A percentile compares a stretch with the other conserved stretches of the same genome.
Conservation (phyloP, 345 rosid species). For the Citrus mangshanensis region DNA sequence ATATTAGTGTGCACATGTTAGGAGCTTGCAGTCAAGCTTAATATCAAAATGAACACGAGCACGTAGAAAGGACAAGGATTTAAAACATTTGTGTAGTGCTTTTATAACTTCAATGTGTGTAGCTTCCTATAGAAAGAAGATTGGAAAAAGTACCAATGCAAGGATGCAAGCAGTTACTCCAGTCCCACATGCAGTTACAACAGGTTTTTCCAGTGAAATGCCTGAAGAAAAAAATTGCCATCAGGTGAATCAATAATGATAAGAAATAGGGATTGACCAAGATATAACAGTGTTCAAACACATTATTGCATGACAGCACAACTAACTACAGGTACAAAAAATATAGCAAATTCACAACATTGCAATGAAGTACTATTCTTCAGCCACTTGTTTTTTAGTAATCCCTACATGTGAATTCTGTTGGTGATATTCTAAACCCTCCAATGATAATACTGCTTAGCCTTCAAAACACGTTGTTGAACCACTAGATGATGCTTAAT, state of each 20-base stretch:
- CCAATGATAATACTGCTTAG: not conserved
- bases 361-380: not conserved
- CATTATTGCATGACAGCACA: not conserved
- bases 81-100: not conserved
- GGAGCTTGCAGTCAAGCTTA: no score
- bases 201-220: constrained; percentile 71
- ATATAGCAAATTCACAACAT: not conserved
- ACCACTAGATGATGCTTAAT: not conserved
- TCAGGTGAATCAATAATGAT: no score
- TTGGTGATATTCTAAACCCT: not conserved
- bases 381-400: not conserved
- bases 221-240: constrained; percentile 39
- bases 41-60: not conserved
- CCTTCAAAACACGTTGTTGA: not conserved
- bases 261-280: not conserved
- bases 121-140: not conserved
- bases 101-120: not conserved
- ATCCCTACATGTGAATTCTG: not conserved
- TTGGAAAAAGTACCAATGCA: constrained; percentile 62
- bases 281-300: not conserved
- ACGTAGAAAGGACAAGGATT: not conserved
- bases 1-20: no score
- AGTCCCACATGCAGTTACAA: constrained; percentile 82
- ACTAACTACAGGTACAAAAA: not conserved
- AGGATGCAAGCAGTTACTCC: constrained; percentile 89